These are phyloP conservation scores for Plasmodium gonderi DNA, from an alignment of 169 alveolate genomes.

Conservation along the genomic window DNA sequence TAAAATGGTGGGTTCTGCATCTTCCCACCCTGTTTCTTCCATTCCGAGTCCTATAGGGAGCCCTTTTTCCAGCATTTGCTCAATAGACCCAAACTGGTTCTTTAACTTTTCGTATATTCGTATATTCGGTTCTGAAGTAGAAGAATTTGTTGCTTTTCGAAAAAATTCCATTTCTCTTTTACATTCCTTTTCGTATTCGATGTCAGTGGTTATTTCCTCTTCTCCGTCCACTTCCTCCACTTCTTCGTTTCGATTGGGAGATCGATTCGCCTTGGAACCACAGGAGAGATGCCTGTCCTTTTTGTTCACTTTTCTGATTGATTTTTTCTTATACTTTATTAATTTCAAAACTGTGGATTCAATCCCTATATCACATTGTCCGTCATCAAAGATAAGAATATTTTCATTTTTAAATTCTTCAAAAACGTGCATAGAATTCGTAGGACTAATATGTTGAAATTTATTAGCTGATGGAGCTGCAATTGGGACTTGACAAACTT, in stretches of 20 bases:
- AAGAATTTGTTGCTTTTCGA: constrained; percentile 37
- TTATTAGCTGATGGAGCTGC: constrained; percentile 98
- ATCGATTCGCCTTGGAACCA: background rate
- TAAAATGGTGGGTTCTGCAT: background rate
- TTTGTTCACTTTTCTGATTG: background rate
- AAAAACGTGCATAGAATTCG: constrained; percentile 93
- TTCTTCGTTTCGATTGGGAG: no score
- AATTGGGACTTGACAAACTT: constrained; percentile 88
- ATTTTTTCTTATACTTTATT: background rate
- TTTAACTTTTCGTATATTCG: constrained; percentile 16
- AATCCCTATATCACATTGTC: constrained; percentile 92
- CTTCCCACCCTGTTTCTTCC: background rate
- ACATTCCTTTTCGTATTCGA: constrained; percentile 30
- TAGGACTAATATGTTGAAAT: constrained; percentile 97
- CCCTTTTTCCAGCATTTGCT: no score
- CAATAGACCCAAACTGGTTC: constrained; percentile 2
- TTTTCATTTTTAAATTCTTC: constrained; percentile 92
- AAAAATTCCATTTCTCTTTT: constrained; percentile 45
- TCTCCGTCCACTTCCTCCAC: constrained; percentile 16
- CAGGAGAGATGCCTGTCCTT: background rate
- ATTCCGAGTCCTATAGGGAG: background rate
- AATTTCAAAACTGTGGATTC: constrained; percentile 97
- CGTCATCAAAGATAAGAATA: constrained; percentile 93
- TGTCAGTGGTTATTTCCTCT: constrained; percentile 37
- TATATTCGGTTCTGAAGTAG: constrained; percentile 33